These are phyloP conservation scores for Coriolopsis trogii DNA, from an alignment of 1,284 basidiomycete species.

Conservation along the genomic window DNA sequence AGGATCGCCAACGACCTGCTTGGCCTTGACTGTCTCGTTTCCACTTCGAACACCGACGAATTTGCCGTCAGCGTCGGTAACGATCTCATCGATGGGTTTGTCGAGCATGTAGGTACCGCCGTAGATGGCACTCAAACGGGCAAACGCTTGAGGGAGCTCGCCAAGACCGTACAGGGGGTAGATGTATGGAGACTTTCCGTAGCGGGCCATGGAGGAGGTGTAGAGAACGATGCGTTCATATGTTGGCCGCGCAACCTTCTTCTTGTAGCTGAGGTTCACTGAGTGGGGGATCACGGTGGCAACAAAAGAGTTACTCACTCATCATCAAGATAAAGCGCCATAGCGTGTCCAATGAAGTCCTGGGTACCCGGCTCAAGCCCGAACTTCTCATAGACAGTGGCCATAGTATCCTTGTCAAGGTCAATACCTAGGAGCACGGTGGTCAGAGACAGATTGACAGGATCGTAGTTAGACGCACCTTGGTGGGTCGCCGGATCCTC, in stretches of 20 bases:
- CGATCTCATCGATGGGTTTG: constrained; percentile 92
- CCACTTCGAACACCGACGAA: constrained; percentile 93
- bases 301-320: constrained; percentile 61
- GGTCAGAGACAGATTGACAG: neutral
- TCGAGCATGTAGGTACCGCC: constrained; percentile 99
- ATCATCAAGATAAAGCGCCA: constrained; percentile 98
- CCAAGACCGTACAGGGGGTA: constrained; percentile 99
- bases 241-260: constrained; percentile 86
- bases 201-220: constrained; percentile 98
- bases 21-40: constrained; percentile 94
- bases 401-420: constrained; percentile 90
- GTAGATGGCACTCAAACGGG: constrained; percentile 97
- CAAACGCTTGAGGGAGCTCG: constrained; percentile 98
- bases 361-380: constrained; percentile 97
- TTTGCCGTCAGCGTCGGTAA: constrained; percentile 84
- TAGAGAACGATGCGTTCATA: constrained; percentile 98
- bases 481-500: constrained; percentile 95
- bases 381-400: constrained; percentile 94
- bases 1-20: constrained; percentile 97
- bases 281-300: neutral
- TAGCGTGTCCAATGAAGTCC: constrained; percentile 99
- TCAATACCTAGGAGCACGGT: constrained; percentile 65
- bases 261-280: constrained; percentile 77
- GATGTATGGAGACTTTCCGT: constrained; percentile 99
- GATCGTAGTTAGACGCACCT: constrained; percentile 52